Evolutionary conservation across 306 rosid species (phyloP), one percentile per base, ranked within the genome.

Genomic region (Quercus suber): DNA sequence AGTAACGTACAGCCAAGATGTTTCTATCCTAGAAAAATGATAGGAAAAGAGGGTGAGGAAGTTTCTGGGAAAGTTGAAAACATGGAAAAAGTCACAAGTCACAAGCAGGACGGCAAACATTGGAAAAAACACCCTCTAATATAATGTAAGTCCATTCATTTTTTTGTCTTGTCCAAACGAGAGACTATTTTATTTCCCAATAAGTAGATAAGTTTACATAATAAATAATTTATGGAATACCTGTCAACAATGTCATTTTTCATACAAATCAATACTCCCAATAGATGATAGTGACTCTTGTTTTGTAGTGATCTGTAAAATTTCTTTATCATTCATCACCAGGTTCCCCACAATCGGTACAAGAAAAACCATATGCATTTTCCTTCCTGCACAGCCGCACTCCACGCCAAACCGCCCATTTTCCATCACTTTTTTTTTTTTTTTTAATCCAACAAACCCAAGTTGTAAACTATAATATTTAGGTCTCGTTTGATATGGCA

Each of bases 391-490:
- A 12, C 74, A 41, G n/a, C 56, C 14, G n/a, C 63, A 52, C 76
- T 28, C 30, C 77, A 55, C 20, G 77, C 77, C 77, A 73, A 55
- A 55, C 67, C 43, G 28, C 51, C 53, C 77, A 55, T 19, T 30
- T 73, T 31, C 53, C 67, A 55, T 9, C 65, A 27, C 76, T 73
- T 18, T 12, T 17, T 51, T 25, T 23, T 67, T n/a, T 18, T 61
- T 61, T 25, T 25, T 4, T 1, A 57, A 57, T 17, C 20, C 63
- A 57, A 18, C 63, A 0, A 19, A 57, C 63, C 60, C 12, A 37
- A 37, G 7, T 37, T 37, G 0, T 37, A 0, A 8, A 37, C 11
- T 2, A 41, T 41, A 41, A 41, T 41, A 41, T 41, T 8, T 41
- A 35, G 41, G n/a, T n/a, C n/a, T n/a, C n/a, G n/a, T n/a, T n/a